Evolutionary conservation across 768 basidiomycete species (phyloP).

Genomic region (Macrolepiota fuliginosa): DNA sequence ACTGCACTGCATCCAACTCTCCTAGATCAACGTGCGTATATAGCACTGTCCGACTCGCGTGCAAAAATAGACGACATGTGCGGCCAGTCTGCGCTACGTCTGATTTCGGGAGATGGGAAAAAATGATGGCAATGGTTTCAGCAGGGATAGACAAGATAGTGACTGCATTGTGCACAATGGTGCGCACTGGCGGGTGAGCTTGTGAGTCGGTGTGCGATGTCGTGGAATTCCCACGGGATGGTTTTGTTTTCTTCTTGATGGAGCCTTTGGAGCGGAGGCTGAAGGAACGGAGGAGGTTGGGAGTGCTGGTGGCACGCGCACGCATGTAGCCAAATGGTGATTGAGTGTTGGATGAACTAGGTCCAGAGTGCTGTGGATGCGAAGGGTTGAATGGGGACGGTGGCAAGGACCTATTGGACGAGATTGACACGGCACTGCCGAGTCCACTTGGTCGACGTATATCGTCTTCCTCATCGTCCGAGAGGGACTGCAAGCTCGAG

Average conservation of each 20-base stretch:
- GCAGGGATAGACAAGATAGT: constrained; percentile 23
- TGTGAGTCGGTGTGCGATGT: not conserved
- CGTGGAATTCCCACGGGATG: constrained; percentile 14
- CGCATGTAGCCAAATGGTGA: constrained; percentile 17
- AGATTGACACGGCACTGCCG: constrained; percentile 35
- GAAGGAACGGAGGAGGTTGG: constrained; percentile 30
- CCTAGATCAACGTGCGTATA: constrained; percentile 35
- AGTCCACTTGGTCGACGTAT: constrained; percentile 47
- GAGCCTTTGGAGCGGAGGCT: constrained; percentile 15
- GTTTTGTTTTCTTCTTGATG: constrained; percentile 15
- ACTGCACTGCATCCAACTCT: constrained; percentile 23
- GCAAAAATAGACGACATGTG: constrained; percentile 31
- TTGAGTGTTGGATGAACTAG: not conserved
- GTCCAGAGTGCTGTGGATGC: constrained; percentile 11
- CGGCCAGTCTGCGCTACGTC: constrained; percentile 26
- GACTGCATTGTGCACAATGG: not conserved
- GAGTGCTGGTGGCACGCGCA: constrained; percentile 34
- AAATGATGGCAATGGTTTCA: constrained; percentile 31
- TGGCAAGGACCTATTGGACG: constrained; percentile 33
- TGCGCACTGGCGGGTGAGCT: not conserved
- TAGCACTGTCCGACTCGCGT: constrained; percentile 29
- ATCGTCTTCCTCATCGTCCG: constrained; percentile 31
- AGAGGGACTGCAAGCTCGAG: constrained; percentile 15
- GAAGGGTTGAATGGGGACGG: constrained; percentile 30
- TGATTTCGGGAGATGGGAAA: constrained; percentile 31